phyloP scores from a whole-genome alignment of 2,329 filamentous ascomycete genomes.

The Tolypocladium amazonense region DNA sequence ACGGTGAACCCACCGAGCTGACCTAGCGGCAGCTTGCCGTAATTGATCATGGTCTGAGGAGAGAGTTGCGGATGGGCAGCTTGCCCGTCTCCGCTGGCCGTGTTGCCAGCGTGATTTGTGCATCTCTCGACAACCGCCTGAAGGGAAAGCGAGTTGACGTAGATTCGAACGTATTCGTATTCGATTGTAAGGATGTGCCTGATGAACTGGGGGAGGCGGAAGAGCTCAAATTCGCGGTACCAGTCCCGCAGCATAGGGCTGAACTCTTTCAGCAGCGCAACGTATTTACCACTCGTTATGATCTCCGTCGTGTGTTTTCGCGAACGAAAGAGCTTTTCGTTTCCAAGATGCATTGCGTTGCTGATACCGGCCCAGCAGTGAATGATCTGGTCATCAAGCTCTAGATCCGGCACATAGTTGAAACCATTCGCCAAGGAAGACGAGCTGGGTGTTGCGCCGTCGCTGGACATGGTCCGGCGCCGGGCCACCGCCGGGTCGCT shows the following conservation, averaged over 20 bases:
- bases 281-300: constrained; percentile 78
- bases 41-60: constrained; percentile 54
- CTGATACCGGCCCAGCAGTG: constrained; percentile 94
- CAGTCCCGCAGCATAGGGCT: constrained; percentile 69
- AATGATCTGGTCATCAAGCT: constrained; percentile 58
- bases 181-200: constrained; percentile 81
- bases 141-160: constrained; percentile 85
- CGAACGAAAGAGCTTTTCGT: constrained; percentile 78
- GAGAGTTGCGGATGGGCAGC: constrained; percentile 32
- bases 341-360: constrained; percentile 82
- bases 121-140: constrained; percentile 93
- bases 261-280: constrained; percentile 69
- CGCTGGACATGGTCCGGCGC: constrained; percentile 37
- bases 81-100: constrained; percentile 21
- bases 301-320: constrained; percentile 80
- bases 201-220: constrained; percentile 55
- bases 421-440: constrained; percentile 47
- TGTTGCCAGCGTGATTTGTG: constrained; percentile 57
- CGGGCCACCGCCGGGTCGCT: constrained; percentile 45
- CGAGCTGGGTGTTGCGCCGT: constrained; percentile 51
- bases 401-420: constrained; percentile 56
- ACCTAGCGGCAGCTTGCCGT: constrained; percentile 52
- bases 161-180: constrained; percentile 90
- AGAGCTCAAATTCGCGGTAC: constrained; percentile 73
- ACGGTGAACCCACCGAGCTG: constrained; percentile 53